These are phyloP conservation scores for Aureobasidium pullulans DNA, from an alignment of 2,329 filamentous ascomycete genomes.

Conservation along the genomic window DNA sequence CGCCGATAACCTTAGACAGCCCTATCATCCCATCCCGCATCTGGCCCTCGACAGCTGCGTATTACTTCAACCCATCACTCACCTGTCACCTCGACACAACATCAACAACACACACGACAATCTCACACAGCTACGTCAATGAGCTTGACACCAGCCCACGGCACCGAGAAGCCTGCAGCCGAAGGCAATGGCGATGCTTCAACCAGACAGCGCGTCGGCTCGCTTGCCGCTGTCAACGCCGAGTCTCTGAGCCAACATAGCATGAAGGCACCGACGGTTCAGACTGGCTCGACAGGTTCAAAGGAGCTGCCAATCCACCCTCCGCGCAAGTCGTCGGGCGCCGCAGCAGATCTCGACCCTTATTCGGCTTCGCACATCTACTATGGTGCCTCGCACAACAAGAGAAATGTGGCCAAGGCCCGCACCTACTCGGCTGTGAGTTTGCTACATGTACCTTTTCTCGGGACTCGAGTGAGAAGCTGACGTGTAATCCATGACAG, in stretches of 20 bases:
- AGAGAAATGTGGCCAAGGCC: constrained; percentile 39
- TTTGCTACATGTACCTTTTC: constrained; percentile 9
- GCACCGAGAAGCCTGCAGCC: neutral
- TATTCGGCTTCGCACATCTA: constrained; percentile 52
- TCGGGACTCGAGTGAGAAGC: neutral
- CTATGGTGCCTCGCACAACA: constrained; percentile 48
- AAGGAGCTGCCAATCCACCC: neutral
- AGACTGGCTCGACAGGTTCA: neutral
- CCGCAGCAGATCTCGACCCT: constrained; percentile 40
- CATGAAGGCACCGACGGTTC: neutral
- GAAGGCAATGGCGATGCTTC: neutral
- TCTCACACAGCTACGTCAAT: neutral
- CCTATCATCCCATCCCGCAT: constrained; percentile 4
- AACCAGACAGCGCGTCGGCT: constrained; percentile 1
- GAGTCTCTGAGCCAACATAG: neutral
- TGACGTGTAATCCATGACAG: constrained; percentile 13
- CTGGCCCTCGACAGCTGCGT: constrained; percentile 11
- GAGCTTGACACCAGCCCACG: constrained; percentile 8
- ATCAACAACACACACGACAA: neutral
- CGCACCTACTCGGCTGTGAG: constrained; percentile 52
- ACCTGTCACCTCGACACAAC: neutral
- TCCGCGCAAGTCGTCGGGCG: constrained; percentile 17
- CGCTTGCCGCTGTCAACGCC: constrained; percentile 4
- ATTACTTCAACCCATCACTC: neutral
- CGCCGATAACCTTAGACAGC: neutral